A percentile compares a stretch with the other conserved stretches of the same genome.
phyloP scores from a whole-genome alignment of 2,329 filamentous ascomycete species.

The Colletotrichum sp. region DNA sequence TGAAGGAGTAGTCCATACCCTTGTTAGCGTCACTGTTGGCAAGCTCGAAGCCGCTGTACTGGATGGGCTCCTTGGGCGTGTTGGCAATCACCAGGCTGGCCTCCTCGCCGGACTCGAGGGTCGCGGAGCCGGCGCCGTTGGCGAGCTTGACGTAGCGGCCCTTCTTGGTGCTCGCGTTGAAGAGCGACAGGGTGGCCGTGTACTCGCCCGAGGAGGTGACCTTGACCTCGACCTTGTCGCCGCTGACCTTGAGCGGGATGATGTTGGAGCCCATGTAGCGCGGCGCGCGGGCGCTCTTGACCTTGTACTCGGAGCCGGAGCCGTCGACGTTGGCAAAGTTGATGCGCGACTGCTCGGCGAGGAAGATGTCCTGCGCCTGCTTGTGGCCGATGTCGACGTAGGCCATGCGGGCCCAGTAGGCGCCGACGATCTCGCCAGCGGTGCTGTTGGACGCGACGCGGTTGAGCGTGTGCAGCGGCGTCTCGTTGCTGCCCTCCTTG shows the following conservation, averaged over 20 bases:
- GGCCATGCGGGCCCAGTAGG: constrained; percentile 60
- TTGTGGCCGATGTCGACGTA: constrained; percentile 54
- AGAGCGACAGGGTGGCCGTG: constrained; percentile 46
- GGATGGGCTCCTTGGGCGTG: constrained; percentile 45
- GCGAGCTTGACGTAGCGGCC: constrained; percentile 41
- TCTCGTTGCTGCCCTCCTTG: constrained; percentile 49
- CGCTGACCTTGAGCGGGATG: constrained; percentile 43
- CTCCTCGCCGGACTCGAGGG: constrained; percentile 42
- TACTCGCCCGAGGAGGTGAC: constrained; percentile 40
- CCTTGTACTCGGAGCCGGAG: constrained; percentile 40
- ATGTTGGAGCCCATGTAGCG: constrained; percentile 57
- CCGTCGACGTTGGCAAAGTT: constrained; percentile 49
- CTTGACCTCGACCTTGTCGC: constrained; percentile 33
- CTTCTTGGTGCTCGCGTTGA: constrained; percentile 28
- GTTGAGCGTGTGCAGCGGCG: constrained; percentile 50
- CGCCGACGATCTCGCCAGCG: constrained; percentile 47
- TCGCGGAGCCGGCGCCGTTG: constrained; percentile 36
- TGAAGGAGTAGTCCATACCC: constrained; percentile 44
- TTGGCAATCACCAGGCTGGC: constrained; percentile 52
- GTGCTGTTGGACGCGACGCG: constrained; percentile 37
- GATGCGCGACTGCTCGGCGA: constrained; percentile 35
- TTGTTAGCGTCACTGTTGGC: constrained; percentile 36
- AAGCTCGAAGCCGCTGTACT: constrained; percentile 48
- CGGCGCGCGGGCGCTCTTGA: constrained; percentile 45
- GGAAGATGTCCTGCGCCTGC: constrained; percentile 42